Percentiles rank a stretch among this genome's conserved stretches.
These are phyloP conservation scores for Capsicum rhomboideum DNA, from an alignment of 257 asterid species.

Conservation along the genomic window DNA sequence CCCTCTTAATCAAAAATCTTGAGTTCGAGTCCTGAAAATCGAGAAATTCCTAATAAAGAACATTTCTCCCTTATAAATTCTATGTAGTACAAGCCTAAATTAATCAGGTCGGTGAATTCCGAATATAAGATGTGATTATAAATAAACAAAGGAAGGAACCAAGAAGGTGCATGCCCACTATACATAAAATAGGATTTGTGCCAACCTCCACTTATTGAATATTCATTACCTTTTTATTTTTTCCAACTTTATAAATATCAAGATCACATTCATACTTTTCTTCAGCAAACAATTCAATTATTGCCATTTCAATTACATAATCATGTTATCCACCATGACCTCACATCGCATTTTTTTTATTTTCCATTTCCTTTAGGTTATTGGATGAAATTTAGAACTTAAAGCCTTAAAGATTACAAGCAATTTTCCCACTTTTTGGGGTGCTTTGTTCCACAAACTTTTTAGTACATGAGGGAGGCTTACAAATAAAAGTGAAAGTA, in stretches of 20 bases:
- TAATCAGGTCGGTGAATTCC: background rate
- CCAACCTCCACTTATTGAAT: slow-evolving; percentile 7
- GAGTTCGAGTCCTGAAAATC: background rate
- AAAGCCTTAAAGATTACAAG: background rate
- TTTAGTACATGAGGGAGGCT: no score
- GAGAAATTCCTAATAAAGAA: accelerated
- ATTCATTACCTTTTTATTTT: slow-evolving; percentile 3
- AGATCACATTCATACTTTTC: background rate
- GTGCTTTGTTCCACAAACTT: background rate
- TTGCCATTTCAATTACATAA: background rate
- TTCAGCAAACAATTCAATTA: background rate
- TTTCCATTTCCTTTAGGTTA: background rate
- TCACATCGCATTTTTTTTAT: background rate
- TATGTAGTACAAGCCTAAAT: no score
- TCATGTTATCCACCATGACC: slow-evolving; percentile 2
- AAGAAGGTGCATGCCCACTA: background rate
- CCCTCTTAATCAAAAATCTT: background rate
- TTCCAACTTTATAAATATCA: slow-evolving; percentile 7
- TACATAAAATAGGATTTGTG: background rate
- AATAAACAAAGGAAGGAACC: background rate
- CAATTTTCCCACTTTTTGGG: background rate
- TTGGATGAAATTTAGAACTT: background rate
- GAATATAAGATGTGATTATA: background rate
- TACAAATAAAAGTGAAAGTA: no score
- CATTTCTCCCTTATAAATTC: background rate